Evolutionary conservation across 768 basidiomycete genomes (phyloP).

Genomic region (Leccinum olivaceopallidum): DNA sequence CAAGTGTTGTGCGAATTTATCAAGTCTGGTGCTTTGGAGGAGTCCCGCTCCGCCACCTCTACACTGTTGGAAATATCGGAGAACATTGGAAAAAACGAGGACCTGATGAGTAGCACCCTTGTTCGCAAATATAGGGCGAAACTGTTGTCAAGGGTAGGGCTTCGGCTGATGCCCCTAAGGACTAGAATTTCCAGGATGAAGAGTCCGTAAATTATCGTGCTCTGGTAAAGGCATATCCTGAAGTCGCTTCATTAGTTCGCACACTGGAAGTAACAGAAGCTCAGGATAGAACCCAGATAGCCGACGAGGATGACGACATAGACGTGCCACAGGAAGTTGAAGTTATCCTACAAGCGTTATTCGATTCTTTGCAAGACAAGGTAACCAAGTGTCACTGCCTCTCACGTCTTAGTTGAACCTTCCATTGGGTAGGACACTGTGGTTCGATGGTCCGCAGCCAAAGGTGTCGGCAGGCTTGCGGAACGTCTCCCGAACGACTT

Average conservation of each 20-base stretch:
- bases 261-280: constrained; percentile 21
- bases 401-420: neutral
- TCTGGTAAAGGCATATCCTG: constrained; percentile 27
- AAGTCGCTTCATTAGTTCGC: constrained; percentile 25
- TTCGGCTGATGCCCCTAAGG: constrained; percentile 58
- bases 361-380: constrained; percentile 77
- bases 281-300: constrained; percentile 9
- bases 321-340: constrained; percentile 85
- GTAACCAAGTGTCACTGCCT: constrained; percentile 40
- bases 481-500: constrained; percentile 78
- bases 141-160: constrained; percentile 61
- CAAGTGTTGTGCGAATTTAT: constrained; percentile 70
- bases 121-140: constrained; percentile 72
- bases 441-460: constrained; percentile 93
- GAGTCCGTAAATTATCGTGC: constrained; percentile 35
- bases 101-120: constrained; percentile 56
- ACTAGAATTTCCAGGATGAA: constrained; percentile 38
- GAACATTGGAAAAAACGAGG: constrained; percentile 40
- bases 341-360: constrained; percentile 65
- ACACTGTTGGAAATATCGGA: constrained; percentile 47
- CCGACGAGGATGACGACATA: constrained; percentile 41
- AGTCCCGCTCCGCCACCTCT: constrained; percentile 45
- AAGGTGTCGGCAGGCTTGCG: constrained; percentile 83
- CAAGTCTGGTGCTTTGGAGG: constrained; percentile 60
- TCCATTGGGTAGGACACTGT: constrained; percentile 72